A percentile compares a stretch with the other conserved stretches of the same genome.
These are phyloP conservation scores for Rhododendron ferrugineum DNA, from an alignment of 148 eudicot species.

Conservation along the genomic window DNA sequence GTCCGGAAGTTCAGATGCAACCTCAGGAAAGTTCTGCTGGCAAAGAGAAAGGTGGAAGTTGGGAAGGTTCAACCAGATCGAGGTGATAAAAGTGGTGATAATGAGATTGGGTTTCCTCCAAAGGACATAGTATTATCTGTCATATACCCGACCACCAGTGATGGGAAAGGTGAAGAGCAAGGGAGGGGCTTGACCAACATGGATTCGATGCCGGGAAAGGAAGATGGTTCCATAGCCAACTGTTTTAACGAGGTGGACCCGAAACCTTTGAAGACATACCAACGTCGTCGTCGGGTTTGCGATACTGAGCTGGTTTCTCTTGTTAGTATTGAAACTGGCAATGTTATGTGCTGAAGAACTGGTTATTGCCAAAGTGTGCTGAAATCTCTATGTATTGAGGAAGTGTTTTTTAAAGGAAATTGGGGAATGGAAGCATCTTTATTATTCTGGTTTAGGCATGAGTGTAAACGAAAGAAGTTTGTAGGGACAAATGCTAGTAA, in stretches of 20 bases:
- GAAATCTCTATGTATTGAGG: background rate
- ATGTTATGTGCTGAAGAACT: background rate
- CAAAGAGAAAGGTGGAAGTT: background rate
- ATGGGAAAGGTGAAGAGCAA: background rate
- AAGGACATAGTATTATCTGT: background rate
- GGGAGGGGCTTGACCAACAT: background rate
- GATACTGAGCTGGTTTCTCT: background rate
- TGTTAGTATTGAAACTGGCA: background rate
- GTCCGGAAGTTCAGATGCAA: background rate
- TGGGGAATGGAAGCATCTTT: background rate
- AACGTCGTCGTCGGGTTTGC: background rate
- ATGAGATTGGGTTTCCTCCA: background rate
- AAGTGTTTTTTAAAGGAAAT: background rate
- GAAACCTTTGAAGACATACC: conserved; percentile 9
- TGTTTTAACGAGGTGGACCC: background rate
- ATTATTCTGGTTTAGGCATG: background rate
- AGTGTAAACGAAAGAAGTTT: background rate
- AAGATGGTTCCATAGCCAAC: background rate
- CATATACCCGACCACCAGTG: background rate
- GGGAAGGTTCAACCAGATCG: conserved; percentile 3
- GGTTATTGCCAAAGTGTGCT: background rate
- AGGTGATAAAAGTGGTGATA: background rate
- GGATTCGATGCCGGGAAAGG: background rate
- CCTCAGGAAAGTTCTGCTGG: conserved; percentile 12
- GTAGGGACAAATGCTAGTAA: too few relatives aligned